Conservation (phyloP, 768 basidiomycete genomes). For the Boletus edulis region DNA sequence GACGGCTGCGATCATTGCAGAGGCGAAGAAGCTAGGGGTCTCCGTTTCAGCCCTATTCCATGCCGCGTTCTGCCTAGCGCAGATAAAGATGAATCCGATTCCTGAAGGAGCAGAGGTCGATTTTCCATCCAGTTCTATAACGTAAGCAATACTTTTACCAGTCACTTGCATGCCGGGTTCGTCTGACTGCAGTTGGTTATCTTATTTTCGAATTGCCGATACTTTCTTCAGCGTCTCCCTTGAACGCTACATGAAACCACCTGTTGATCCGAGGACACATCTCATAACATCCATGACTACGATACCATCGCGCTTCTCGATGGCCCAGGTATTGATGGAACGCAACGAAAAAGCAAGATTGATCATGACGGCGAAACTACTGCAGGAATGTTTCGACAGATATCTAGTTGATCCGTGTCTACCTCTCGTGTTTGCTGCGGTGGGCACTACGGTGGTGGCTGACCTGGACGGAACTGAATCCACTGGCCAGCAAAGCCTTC, state of each 20-base stretch:
- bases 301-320: conserved; percentile 19
- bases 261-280: conserved; percentile 17
- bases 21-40: conserved; percentile 10
- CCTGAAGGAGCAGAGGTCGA: conserved; percentile 11
- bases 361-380: conserved; percentile 8
- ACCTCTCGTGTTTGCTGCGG: conserved; percentile 4
- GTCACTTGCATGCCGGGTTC: neutral
- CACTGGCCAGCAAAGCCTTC: neutral
- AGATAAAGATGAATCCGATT: conserved; percentile 19
- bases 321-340: conserved; percentile 9
- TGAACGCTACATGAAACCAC: conserved; percentile 19
- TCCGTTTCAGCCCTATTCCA: conserved; percentile 18
- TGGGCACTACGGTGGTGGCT: neutral
- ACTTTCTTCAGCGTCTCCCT: conserved; percentile 9
- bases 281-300: conserved; percentile 12
- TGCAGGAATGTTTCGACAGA: conserved; percentile 12
- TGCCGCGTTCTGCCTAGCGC: conserved; percentile 21
- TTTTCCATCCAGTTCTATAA: conserved; percentile 6
- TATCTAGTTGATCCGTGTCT: conserved; percentile 15
- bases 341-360: conserved; percentile 8
- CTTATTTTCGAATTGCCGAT: neutral
- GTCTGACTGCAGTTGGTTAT: neutral
- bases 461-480: neutral
- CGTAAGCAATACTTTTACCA: conserved; percentile 5
- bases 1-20: conserved; percentile 9